A percentile compares a stretch with the other conserved stretches of the same genome.
These are phyloP conservation scores for Dactylellina parvicollis DNA, from an alignment of 2,329 filamentous ascomycete genomes.

Conservation along the genomic window DNA sequence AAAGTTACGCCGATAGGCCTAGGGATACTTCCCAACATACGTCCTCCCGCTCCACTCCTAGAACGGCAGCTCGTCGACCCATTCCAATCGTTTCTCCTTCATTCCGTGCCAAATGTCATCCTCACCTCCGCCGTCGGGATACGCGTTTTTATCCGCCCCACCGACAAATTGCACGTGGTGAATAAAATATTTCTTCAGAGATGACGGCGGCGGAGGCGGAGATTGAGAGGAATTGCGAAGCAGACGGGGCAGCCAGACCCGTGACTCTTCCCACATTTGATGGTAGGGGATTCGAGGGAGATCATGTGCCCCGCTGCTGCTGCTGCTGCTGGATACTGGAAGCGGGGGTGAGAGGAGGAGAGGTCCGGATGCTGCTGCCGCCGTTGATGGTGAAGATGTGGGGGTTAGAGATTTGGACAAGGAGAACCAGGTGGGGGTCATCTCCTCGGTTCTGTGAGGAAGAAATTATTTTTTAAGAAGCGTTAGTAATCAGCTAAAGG, in stretches of 20 bases:
- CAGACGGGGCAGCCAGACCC: slow-evolving; percentile 55
- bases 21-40: slow-evolving; percentile 24
- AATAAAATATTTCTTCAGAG: slow-evolving; percentile 48
- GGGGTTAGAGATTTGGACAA: slow-evolving; percentile 45
- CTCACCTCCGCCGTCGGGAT: slow-evolving; percentile 48
- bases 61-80: slow-evolving; percentile 46
- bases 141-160: slow-evolving; percentile 51
- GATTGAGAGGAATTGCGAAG: slow-evolving; percentile 41
- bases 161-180: slow-evolving; percentile 56
- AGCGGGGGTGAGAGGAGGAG: slow-evolving; percentile 31
- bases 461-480: not conserved
- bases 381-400: too few relatives aligned
- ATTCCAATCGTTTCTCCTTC: slow-evolving; percentile 52
- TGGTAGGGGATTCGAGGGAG: slow-evolving; percentile 54
- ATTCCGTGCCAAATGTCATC: slow-evolving; percentile 57
- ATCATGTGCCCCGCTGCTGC: slow-evolving; percentile 27
- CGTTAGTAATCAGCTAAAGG: slow-evolving; percentile 45
- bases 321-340: not conserved
- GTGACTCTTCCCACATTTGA: slow-evolving; percentile 57
- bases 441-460: slow-evolving; percentile 56
- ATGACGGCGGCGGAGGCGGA: not conserved
- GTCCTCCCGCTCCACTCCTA: slow-evolving; percentile 15
- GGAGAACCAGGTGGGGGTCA: slow-evolving; percentile 57
- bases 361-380: too few relatives aligned
- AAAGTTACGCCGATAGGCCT: too few relatives aligned